phyloP scores from a whole-genome alignment of 306 rosid species.

The Sechiopsis laciniata region DNA sequence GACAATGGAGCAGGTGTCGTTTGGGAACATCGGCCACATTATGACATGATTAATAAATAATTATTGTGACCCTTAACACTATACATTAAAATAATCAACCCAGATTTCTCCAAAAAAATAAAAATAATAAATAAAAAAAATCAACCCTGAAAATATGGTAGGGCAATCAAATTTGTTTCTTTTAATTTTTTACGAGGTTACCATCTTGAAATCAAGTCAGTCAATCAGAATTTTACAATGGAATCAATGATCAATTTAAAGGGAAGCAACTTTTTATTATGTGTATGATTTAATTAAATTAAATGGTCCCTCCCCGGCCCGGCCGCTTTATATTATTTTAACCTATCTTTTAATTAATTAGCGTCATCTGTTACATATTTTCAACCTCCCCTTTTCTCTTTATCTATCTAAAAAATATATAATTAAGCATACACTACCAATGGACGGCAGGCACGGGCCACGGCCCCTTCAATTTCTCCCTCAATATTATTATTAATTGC shows the following conservation, averaged over 20 bases:
- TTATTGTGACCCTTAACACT: not conserved
- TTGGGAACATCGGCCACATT: not conserved
- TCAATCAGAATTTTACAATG: no score
- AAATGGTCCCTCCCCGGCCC: not conserved
- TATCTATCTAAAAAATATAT: no score
- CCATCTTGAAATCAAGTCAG: no score
- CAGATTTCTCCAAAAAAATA: no score
- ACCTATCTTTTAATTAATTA: not conserved
- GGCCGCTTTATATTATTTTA: not conserved
- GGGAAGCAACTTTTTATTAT: no score
- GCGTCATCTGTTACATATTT: not conserved
- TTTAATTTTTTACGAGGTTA: not conserved
- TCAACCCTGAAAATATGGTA: not conserved
- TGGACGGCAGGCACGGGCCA: not conserved
- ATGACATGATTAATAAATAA: not conserved
- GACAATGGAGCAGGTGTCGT: conserved; percentile 1
- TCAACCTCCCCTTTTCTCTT: no score
- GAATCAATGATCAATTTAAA: not conserved
- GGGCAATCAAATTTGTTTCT: not conserved
- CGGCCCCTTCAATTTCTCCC: not conserved
- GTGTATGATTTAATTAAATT: not conserved
- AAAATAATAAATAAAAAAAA: not conserved
- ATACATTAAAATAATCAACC: not conserved
- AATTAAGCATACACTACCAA: not conserved
- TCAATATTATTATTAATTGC: not conserved